These are phyloP conservation scores for Tuber microsphaerosporum DNA, from an alignment of 495 filamentous ascomycete genomes.

Conservation along the genomic window DNA sequence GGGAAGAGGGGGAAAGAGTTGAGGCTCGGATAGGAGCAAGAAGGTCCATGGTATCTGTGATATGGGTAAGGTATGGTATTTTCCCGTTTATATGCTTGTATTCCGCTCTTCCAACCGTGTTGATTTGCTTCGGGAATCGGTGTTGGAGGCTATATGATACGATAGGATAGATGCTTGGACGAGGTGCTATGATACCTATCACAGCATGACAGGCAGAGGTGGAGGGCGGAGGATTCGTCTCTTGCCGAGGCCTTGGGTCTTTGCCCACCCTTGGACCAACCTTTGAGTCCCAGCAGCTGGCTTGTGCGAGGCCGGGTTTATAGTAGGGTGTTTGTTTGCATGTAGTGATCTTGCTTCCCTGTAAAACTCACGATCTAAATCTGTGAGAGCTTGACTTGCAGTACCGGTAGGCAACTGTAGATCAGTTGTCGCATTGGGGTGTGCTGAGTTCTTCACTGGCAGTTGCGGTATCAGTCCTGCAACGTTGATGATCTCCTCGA, in stretches of 20 bases:
- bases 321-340: neutral
- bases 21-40: neutral
- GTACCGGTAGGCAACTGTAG: neutral
- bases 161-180: neutral
- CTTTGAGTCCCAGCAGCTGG: neutral
- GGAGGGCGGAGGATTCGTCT: neutral
- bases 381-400: neutral
- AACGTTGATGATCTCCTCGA: neutral
- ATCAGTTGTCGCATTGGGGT: neutral
- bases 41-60: neutral
- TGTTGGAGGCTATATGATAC: neutral
- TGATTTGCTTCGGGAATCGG: neutral
- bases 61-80: neutral
- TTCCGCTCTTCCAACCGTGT: neutral
- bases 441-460: neutral
- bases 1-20: neutral
- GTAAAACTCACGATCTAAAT: neutral
- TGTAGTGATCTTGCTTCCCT: neutral
- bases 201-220: neutral
- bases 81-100: neutral
- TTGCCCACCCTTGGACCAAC: neutral
- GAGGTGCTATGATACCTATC: neutral
- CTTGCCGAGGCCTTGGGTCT: neutral
- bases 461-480: neutral
- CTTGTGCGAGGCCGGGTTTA: neutral